Percentiles rank a stretch among this genome's conserved stretches.
Evolutionary conservation across 768 basidiomycete genomes (phyloP).

Genomic region (Mycena polygramma): DNA sequence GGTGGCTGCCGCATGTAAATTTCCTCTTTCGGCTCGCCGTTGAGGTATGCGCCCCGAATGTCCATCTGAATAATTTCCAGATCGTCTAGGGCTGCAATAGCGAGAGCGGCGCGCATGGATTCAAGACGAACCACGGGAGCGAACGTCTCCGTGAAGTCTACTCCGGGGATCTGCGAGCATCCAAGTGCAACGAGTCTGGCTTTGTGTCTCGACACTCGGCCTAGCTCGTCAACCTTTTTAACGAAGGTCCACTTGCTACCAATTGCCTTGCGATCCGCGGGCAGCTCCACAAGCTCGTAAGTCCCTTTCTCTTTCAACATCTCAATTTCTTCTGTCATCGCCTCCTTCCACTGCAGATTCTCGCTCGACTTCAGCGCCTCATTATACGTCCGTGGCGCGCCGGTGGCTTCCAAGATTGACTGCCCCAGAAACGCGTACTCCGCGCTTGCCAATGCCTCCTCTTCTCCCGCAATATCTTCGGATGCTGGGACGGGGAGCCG

Average conservation of each 20-base stretch:
- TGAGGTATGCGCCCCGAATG: conserved; percentile 26
- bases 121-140: conserved; percentile 33
- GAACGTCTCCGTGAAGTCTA: conserved; percentile 32
- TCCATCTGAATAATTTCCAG: conserved; percentile 27
- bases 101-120: conserved; percentile 27
- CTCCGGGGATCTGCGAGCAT: conserved; percentile 28
- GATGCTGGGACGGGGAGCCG: no score
- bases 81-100: conserved; percentile 23
- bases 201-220: conserved; percentile 23
- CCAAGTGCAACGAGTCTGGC: conserved; percentile 29
- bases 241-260: conserved; percentile 22
- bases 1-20: conserved; percentile 32
- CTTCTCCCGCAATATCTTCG: background rate
- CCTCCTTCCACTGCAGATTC: conserved; percentile 18
- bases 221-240: conserved; percentile 23
- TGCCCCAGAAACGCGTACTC: conserved; percentile 17
- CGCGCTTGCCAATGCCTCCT: background rate
- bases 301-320: conserved; percentile 31
- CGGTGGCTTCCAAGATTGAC: background rate
- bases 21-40: conserved; percentile 28
- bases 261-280: conserved; percentile 13
- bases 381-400: conserved; percentile 1
- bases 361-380: conserved; percentile 22
- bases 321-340: conserved; percentile 31
- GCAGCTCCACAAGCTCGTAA: conserved; percentile 26